A percentile compares a stretch with the other conserved stretches of the same genome.
Conservation (phyloP, 2,329 filamentous ascomycete genomes). For the Scolecobasidium constrictum region DNA sequence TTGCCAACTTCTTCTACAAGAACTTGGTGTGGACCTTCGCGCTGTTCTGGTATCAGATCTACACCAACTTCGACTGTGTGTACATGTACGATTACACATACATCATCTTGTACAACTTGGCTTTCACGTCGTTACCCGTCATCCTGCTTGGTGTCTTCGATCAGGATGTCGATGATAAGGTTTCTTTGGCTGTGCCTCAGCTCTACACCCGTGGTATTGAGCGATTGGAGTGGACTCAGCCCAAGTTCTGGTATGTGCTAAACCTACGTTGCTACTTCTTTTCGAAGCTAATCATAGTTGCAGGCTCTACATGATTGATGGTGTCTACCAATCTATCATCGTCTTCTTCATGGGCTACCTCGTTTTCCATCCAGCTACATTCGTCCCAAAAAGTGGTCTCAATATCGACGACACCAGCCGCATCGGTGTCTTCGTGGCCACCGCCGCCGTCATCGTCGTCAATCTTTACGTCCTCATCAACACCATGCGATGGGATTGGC, state of each 20-base stretch:
- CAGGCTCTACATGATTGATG: slow-evolving; percentile 80
- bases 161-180: slow-evolving; percentile 89
- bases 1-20: slow-evolving; percentile 99
- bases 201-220: slow-evolving; percentile 94
- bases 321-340: slow-evolving; percentile 87
- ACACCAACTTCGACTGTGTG: slow-evolving; percentile 89
- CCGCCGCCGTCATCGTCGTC: slow-evolving; percentile 75
- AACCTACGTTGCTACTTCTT: not conserved
- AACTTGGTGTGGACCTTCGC: slow-evolving; percentile 96
- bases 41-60: slow-evolving; percentile 97
- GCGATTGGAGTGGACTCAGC: slow-evolving; percentile 88
- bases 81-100: slow-evolving; percentile 98
- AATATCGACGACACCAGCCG: slow-evolving; percentile 69
- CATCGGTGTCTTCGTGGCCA: slow-evolving; percentile 79
- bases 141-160: slow-evolving; percentile 95
- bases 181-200: slow-evolving; percentile 89
- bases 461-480: slow-evolving; percentile 94
- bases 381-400: slow-evolving; percentile 61
- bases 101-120: slow-evolving; percentile 90
- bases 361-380: slow-evolving; percentile 57
- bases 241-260: slow-evolving; percentile 78
- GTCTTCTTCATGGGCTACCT: slow-evolving; percentile 89
- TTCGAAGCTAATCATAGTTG: not conserved
- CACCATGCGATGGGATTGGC: slow-evolving; percentile 96
- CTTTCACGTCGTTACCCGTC: slow-evolving; percentile 90